Base-by-base conservation (phyloP, 108 stramenopile species). In the Pseudonitzschia pungens region DNA sequence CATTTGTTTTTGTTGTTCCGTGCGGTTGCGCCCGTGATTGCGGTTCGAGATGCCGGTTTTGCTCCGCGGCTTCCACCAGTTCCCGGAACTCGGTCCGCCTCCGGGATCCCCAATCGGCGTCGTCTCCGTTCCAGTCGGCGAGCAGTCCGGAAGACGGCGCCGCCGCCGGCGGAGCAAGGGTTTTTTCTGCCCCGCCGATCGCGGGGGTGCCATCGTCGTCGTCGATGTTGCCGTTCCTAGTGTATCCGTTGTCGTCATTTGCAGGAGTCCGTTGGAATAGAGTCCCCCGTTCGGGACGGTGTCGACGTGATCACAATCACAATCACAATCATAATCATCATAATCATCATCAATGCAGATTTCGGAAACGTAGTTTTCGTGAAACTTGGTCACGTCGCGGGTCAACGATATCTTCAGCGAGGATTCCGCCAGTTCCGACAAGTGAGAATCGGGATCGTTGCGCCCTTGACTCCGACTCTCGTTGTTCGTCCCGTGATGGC, bases 221-320 rank as follows among this genome's bases (percentile, higher is more conserved):
- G 27, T 58, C 3, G 26, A 12, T 58, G 36, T 54, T 14, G 24
- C 24, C 7, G 57, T 21, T 16, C 26, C 57, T 7, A 58, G 0
- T 58, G 29, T n/a, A 0, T 12, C n/a, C n/a, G 32, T 33, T 8
- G 32, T 33, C 8, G 33, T 62, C 60, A 62, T 62, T 10, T 14
- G 26, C 28, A 33, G n/a, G 29, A 62, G 60, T 11, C 60, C 36
- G 2, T 62, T 62, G 2, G 60, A 62, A 40, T 62, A 62, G 32
- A 62, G 29, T 6, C 60, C 60, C 0, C 54, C 54, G 2, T 9
- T 3, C 9, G 4, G 4, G 2, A n/a, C 7, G 9, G 2, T 51
- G 50, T 16, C 10, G 36, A 5, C 6, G 4, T 36, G 2, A 6
- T 36, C 36, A 36, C 6, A 2, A 6, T 36, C 36, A 6, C 6